Percentiles rank a stretch among this genome's conserved stretches.
phyloP scores from a whole-genome alignment of 2,329 filamentous ascomycete species.

The Venturia oleaginea region DNA sequence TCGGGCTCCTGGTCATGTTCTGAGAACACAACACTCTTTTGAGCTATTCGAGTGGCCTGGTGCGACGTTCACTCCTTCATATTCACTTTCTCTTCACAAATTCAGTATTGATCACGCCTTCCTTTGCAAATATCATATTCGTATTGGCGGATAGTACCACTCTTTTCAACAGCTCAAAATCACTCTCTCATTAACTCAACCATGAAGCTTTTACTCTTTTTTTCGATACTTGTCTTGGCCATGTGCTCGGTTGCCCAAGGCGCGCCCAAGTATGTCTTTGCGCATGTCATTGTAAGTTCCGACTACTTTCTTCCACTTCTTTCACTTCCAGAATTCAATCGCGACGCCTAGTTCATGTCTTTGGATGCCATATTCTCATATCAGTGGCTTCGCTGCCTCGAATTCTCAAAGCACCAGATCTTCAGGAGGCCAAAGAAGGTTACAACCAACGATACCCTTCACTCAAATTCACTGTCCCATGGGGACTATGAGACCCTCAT shows the following conservation, averaged over 20 bases:
- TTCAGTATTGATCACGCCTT: too few relatives aligned
- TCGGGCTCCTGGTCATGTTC: neutral
- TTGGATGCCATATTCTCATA: too few relatives aligned
- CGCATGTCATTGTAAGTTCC: constrained; percentile 22
- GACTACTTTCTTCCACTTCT: neutral
- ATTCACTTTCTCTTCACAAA: neutral
- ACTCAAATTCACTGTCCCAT: too few relatives aligned
- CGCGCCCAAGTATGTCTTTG: constrained; percentile 19
- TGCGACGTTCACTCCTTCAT: neutral
- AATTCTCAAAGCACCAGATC: too few relatives aligned
- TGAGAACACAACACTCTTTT: neutral
- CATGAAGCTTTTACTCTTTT: neutral
- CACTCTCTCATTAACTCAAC: neutral
- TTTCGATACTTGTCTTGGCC: neutral
- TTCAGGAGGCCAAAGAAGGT: too few relatives aligned
- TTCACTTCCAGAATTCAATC: neutral
- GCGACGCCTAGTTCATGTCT: too few relatives aligned
- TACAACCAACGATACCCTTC: too few relatives aligned
- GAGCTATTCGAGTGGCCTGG: neutral
- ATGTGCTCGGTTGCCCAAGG: neutral
- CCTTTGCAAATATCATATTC: too few relatives aligned
- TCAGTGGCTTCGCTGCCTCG: too few relatives aligned
- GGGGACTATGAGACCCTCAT: too few relatives aligned
- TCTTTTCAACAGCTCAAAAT: neutral
- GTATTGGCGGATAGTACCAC: neutral